Evolutionary conservation across 1,284 basidiomycete species (phyloP).

Genomic region (Malassezia slooffiae): DNA sequence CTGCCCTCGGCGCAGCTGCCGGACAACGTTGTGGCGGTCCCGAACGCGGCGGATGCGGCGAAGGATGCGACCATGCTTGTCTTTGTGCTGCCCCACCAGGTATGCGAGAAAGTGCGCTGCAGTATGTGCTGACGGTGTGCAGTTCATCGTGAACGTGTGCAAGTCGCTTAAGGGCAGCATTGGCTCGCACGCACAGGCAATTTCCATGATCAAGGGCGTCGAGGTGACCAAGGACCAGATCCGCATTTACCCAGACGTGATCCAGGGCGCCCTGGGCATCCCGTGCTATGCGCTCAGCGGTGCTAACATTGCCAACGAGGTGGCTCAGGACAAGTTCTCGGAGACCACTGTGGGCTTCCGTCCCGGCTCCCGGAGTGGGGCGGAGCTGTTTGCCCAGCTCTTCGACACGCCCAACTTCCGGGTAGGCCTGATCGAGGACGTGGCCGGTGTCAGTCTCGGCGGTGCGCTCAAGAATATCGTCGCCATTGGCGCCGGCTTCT

Average conservation of each 20-base stretch:
- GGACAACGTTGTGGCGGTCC: conserved; percentile 52
- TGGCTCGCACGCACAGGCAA: conserved; percentile 38
- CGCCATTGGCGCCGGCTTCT: conserved; percentile 54
- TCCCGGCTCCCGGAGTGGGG: conserved; percentile 29
- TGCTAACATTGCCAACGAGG: conserved; percentile 56
- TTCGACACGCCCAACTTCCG: conserved; percentile 52
- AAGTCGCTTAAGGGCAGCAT: conserved; percentile 38
- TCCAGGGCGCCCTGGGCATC: conserved; percentile 51
- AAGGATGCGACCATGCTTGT: conserved; percentile 53
- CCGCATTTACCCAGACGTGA: conserved; percentile 53
- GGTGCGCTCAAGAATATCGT: conserved; percentile 55
- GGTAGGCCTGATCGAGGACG: conserved; percentile 53
- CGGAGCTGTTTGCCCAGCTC: conserved; percentile 45
- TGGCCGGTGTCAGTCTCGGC: conserved; percentile 53
- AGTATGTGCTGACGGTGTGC: conserved; percentile 36
- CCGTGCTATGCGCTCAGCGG: conserved; percentile 53
- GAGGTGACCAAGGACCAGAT: conserved; percentile 50
- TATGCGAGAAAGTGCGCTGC: too few species aligned
- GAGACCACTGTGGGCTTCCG: conserved; percentile 55
- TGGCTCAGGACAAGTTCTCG: conserved; percentile 50
- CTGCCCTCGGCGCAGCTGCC: conserved; percentile 53
- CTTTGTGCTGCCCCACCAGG: conserved; percentile 53
- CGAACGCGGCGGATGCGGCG: conserved; percentile 51
- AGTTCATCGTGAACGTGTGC: conserved; percentile 46
- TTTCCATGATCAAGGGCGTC: conserved; percentile 47